A percentile compares a stretch with the other conserved stretches of the same genome.
Conservation (phyloP, 2,329 filamentous ascomycete species). For the Xylariaceae sp. region DNA sequence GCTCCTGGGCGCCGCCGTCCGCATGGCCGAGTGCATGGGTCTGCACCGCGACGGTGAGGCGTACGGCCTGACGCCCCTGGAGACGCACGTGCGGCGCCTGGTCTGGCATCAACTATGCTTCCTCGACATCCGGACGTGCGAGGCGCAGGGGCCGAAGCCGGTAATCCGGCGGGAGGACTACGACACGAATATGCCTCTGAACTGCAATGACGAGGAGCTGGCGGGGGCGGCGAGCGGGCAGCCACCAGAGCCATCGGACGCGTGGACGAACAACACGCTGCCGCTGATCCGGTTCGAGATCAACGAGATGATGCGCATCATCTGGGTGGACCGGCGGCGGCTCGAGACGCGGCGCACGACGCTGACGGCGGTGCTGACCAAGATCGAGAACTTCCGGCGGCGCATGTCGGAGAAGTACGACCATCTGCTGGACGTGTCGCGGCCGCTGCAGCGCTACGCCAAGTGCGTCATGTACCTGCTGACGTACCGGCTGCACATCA, state of each 20-base stretch:
- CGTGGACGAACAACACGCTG: conserved; percentile 73
- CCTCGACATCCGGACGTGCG: conserved; percentile 75
- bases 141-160: conserved; percentile 74
- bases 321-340: conserved; percentile 72
- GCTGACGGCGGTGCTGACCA: conserved; percentile 68
- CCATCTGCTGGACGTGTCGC: conserved; percentile 62
- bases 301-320: conserved; percentile 72
- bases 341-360: conserved; percentile 66
- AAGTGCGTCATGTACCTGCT: conserved; percentile 69
- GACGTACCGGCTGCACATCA: conserved; percentile 67
- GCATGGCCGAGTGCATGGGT: conserved; percentile 79
- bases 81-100: conserved; percentile 73
- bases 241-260: conserved; percentile 52
- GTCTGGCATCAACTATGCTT: conserved; percentile 82
- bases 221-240: conserved; percentile 43
- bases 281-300: conserved; percentile 73
- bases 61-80: conserved; percentile 69
- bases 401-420: conserved; percentile 70
- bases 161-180: conserved; percentile 77
- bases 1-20: conserved; percentile 72
- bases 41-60: conserved; percentile 72
- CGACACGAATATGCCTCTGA: conserved; percentile 74
- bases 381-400: conserved; percentile 71
- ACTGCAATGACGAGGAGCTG: conserved; percentile 72
- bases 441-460: conserved; percentile 68